phyloP scores from a whole-genome alignment of 2,329 filamentous ascomycete genomes.

The Xylariaceae sp. region DNA sequence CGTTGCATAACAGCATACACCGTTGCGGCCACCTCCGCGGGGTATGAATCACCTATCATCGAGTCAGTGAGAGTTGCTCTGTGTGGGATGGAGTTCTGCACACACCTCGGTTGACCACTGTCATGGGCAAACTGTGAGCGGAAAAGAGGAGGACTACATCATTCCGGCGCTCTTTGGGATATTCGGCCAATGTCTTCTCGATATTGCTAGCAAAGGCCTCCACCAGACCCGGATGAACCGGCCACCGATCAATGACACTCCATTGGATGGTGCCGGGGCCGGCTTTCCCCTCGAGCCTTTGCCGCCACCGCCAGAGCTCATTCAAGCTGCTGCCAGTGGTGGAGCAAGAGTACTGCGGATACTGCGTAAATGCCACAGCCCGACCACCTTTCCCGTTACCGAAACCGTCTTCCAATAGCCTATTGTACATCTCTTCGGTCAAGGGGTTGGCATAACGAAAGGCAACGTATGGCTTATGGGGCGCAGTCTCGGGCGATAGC shows the following conservation, averaged over 20 bases:
- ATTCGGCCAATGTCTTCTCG: conserved; percentile 74
- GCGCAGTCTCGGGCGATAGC: conserved; percentile 85
- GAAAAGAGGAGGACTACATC: conserved; percentile 87
- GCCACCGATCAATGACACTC: conserved; percentile 98
- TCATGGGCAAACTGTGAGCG: conserved; percentile 94
- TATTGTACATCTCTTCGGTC: conserved; percentile 88
- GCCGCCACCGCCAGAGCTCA: conserved; percentile 96
- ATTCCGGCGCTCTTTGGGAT: conserved; percentile 73
- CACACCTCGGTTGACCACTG: conserved; percentile 83
- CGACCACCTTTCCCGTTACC: conserved; percentile 84
- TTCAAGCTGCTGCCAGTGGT: conserved; percentile 95
- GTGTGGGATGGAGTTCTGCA: background rate
- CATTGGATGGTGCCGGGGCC: conserved; percentile 72
- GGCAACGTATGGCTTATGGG: conserved; percentile 94
- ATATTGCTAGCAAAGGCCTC: conserved; percentile 93
- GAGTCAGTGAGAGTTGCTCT: conserved; percentile 26
- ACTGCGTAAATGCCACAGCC: conserved; percentile 95
- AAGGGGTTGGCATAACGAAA: conserved; percentile 92
- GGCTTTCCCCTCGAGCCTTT: conserved; percentile 74
- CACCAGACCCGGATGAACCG: conserved; percentile 80
- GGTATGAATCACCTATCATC: conserved; percentile 75
- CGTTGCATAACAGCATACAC: conserved; percentile 96
- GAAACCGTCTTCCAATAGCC: conserved; percentile 81
- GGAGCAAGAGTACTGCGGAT: conserved; percentile 96
- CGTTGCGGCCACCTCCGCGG: conserved; percentile 89